A percentile compares a stretch with the other conserved stretches of the same genome.
Evolutionary conservation across 305 asterid species (phyloP).

Genomic region (Rubia tinctorum): DNA sequence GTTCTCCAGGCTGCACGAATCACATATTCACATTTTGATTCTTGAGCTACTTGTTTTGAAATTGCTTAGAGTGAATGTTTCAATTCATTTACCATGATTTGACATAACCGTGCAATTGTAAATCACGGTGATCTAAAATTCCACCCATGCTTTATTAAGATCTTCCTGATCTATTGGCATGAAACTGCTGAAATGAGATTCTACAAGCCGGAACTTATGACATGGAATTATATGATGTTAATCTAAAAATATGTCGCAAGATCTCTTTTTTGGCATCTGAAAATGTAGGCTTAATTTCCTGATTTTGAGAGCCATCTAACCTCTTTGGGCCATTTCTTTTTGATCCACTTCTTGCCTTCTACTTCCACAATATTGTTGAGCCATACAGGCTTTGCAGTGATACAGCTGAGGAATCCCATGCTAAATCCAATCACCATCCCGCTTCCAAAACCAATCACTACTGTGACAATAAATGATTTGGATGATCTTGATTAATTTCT

Average conservation of each 20-base stretch:
- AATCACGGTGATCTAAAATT: no score
- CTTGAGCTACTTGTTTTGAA: no score
- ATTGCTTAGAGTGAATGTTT: no score
- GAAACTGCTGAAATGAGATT: background rate
- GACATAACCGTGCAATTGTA: no score
- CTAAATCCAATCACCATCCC: slow-evolving; percentile 2
- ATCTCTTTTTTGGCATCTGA: background rate
- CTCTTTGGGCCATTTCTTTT: slow-evolving; percentile 13
- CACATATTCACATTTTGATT: no score
- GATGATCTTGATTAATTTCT: no score
- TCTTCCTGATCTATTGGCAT: background rate
- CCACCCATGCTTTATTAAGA: no score
- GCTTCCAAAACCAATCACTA: background rate
- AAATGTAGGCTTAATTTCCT: background rate
- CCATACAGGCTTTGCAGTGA: slow-evolving; percentile 13
- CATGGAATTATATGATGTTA: background rate
- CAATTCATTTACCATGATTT: no score
- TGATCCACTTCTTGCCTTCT: background rate
- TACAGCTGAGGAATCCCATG: slow-evolving; percentile 9
- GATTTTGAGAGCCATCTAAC: slow-evolving; percentile 1
- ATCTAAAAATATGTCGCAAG: background rate
- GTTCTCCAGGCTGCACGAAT: no score
- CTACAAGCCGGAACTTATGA: background rate
- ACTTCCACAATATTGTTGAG: background rate
- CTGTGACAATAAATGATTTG: no score